Conservation (phyloP, 371 early-diverging fungal species). For the Smittium mucronatum region DNA sequence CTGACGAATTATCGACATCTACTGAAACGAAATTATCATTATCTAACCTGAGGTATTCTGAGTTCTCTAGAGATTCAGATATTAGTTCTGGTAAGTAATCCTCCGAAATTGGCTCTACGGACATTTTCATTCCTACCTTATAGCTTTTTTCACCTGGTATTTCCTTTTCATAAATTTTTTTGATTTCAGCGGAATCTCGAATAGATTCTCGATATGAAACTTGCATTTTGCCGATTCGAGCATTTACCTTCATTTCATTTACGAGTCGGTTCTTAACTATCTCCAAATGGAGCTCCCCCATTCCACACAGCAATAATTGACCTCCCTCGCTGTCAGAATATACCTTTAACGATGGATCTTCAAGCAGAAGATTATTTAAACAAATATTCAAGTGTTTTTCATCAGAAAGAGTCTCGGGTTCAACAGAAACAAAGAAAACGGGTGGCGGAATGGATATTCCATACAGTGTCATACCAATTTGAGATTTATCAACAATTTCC, state of each 20-base stretch:
- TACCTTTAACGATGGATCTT: constrained; percentile 80
- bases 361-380: constrained; percentile 55
- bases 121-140: constrained; percentile 45
- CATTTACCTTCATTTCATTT: constrained; percentile 64
- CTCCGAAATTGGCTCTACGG: constrained; percentile 20
- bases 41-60: background rate
- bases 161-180: constrained; percentile 33
- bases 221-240: constrained; percentile 69
- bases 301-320: constrained; percentile 81
- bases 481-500: background rate
- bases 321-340: constrained; percentile 72
- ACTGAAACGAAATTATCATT: background rate
- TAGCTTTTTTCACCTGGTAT: constrained; percentile 60
- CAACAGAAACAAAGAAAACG: constrained; percentile 79
- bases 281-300: constrained; percentile 95
- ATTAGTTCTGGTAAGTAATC: background rate
- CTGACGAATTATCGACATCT: background rate
- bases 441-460: constrained; percentile 77
- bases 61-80: background rate
- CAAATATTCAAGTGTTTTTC: constrained; percentile 65
- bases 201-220: constrained; percentile 81
- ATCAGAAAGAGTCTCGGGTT: constrained; percentile 61
- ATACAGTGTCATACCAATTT: constrained; percentile 36
- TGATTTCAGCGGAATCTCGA: constrained; percentile 23
- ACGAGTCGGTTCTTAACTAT: constrained; percentile 68